These are phyloP conservation scores for Funneliformis caledonium DNA, from an alignment of 371 early-diverging fungal species.

Conservation along the genomic window DNA sequence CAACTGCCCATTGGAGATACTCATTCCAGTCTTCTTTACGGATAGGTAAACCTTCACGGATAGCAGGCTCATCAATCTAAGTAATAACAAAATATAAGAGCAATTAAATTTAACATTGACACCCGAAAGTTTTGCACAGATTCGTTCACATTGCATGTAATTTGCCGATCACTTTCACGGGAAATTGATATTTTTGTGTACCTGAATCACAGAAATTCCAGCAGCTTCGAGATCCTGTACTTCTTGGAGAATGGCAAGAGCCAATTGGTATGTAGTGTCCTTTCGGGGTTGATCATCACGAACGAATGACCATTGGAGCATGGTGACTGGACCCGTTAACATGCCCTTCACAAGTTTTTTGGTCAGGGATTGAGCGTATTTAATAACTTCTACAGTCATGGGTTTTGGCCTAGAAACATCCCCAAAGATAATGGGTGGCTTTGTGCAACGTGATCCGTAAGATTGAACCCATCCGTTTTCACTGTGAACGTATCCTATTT, in stretches of 20 bases:
- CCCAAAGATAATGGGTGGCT: constrained; percentile 90
- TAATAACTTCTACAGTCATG: constrained; percentile 87
- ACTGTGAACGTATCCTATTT: constrained; percentile 86
- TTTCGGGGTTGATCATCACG: constrained; percentile 93
- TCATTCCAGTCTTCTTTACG: constrained; percentile 84
- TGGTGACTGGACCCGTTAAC: constrained; percentile 81
- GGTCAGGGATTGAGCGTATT: constrained; percentile 90
- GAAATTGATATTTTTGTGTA: neutral
- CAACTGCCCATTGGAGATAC: constrained; percentile 95
- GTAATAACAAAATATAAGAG: neutral
- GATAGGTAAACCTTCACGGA: constrained; percentile 97
- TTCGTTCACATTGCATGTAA: too few relatives aligned
- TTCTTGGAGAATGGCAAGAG: constrained; percentile 95
- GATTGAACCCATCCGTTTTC: constrained; percentile 97
- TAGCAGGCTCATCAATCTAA: constrained; percentile 95
- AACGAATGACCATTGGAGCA: constrained; percentile 38
- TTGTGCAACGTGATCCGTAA: constrained; percentile 95
- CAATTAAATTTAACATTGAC: neutral
- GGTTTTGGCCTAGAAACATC: constrained; percentile 89
- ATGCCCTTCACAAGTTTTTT: constrained; percentile 94
- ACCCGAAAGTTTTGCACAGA: too few relatives aligned
- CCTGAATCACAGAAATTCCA: constrained; percentile 90
- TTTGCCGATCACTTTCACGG: too few relatives aligned
- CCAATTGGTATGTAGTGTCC: constrained; percentile 87
- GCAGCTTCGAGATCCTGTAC: constrained; percentile 91